Conservation (phyloP, 148 eudicot species). For the Persicaria tinctoria region DNA sequence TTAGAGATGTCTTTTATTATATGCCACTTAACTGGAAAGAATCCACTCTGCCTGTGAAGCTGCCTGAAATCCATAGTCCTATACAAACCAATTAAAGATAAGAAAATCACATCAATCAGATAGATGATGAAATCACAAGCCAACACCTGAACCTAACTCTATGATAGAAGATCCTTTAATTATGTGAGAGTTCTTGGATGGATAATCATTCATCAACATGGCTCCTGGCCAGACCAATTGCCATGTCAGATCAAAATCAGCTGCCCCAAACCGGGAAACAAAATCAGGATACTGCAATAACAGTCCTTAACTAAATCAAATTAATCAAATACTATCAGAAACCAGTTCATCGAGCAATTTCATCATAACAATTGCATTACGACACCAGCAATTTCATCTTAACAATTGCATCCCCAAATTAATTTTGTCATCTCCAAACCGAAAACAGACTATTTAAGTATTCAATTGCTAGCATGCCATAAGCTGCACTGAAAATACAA, state of each 20-base stretch:
- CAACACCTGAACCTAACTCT: slow-evolving; percentile 96
- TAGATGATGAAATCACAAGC: slow-evolving; percentile 23
- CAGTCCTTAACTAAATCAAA: not conserved
- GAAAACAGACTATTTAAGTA: no score
- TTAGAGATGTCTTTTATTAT: slow-evolving; percentile 79
- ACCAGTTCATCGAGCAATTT: not conserved
- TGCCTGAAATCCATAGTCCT: slow-evolving; percentile 95
- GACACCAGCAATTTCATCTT: no score
- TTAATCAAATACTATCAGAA: not conserved
- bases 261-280: slow-evolving; percentile 32
- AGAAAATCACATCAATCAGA: no score
- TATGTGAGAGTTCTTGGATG: slow-evolving; percentile 58
- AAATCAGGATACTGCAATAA: not conserved
- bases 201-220: slow-evolving; percentile 60
- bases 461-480: no score
- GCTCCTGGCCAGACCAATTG: slow-evolving; percentile 99
- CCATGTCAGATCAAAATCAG: slow-evolving; percentile 97
- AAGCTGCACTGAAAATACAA: no score
- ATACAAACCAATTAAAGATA: no score
- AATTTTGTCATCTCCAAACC: no score
- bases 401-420: no score
- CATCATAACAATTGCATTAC: not conserved
- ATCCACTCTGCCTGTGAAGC: slow-evolving; percentile 88
- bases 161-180: slow-evolving; percentile 68
- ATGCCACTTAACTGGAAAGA: slow-evolving; percentile 94